phyloP scores from a whole-genome alignment of 108 stramenopile species.

The Fragilaria crotonensis region DNA sequence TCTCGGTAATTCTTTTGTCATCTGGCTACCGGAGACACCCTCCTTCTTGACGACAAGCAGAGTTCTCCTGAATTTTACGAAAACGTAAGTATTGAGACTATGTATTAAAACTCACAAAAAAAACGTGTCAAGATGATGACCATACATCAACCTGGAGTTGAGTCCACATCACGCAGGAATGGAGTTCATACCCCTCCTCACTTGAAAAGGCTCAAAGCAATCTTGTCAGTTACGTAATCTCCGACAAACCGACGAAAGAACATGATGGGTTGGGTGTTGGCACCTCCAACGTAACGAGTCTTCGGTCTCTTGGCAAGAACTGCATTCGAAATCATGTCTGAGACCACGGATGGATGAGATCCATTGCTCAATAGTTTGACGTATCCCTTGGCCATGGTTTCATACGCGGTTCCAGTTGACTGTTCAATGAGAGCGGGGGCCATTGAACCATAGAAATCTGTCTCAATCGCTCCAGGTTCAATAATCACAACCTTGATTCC shows the following conservation, averaged over 20 bases:
- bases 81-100: too few species aligned
- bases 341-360: neutral
- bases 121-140: too few species aligned
- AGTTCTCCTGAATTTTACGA: too few species aligned
- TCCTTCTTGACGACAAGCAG: too few species aligned
- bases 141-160: too few species aligned
- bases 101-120: too few species aligned
- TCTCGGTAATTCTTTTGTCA: too few species aligned
- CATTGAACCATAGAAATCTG: neutral
- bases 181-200: neutral
- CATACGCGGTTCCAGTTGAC: neutral
- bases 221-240: neutral
- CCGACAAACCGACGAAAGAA: neutral
- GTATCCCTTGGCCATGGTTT: neutral
- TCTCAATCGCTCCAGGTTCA: neutral
- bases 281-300: neutral
- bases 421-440: neutral
- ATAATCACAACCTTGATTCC: slow-evolving; percentile 1
- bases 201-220: neutral
- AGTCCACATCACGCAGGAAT: too few species aligned
- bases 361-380: neutral
- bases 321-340: neutral
- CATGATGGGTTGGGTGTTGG: neutral
- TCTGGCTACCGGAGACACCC: too few species aligned
- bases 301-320: neutral